These are phyloP conservation scores for Kwoniella heveanensis DNA, from an alignment of 768 basidiomycete genomes.

Conservation along the genomic window DNA sequence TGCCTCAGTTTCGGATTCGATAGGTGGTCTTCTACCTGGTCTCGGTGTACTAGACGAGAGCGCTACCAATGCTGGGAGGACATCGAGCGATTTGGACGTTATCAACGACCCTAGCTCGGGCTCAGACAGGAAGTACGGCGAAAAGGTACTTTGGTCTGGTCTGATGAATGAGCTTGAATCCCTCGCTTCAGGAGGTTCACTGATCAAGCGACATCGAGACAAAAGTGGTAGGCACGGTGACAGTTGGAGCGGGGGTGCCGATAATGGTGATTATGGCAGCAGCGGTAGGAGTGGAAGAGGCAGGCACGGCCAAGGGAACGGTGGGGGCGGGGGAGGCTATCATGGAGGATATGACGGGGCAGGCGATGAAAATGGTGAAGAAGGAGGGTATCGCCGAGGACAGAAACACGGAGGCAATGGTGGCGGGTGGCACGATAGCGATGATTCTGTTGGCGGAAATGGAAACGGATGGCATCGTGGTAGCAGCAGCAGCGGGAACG, in stretches of 20 bases:
- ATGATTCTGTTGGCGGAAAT: neutral
- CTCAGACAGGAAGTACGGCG: conserved; percentile 4
- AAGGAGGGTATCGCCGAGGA: neutral
- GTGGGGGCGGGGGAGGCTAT: too few relatives aligned
- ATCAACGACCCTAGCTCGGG: neutral
- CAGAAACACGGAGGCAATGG: neutral
- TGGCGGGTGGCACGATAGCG: neutral
- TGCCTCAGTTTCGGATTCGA: neutral
- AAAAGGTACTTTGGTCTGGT: conserved; percentile 22
- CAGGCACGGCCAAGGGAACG: neutral
- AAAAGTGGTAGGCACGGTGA: neutral
- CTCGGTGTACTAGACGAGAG: neutral
- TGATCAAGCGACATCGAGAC: conserved; percentile 11
- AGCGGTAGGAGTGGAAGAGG: neutral
- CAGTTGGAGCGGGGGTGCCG: neutral
- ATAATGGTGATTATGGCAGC: neutral
- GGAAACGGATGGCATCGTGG: neutral
- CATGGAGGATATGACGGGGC: conserved; percentile 1
- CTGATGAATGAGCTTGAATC: neutral
- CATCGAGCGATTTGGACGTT: conserved; percentile 1
- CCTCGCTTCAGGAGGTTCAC: neutral
- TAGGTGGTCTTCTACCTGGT: neutral
- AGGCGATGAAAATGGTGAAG: neutral
- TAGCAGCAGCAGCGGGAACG: neutral
- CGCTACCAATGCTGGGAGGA: too few relatives aligned